phyloP scores from a whole-genome alignment of 768 basidiomycete genomes.

The Tulasnella sp. region DNA sequence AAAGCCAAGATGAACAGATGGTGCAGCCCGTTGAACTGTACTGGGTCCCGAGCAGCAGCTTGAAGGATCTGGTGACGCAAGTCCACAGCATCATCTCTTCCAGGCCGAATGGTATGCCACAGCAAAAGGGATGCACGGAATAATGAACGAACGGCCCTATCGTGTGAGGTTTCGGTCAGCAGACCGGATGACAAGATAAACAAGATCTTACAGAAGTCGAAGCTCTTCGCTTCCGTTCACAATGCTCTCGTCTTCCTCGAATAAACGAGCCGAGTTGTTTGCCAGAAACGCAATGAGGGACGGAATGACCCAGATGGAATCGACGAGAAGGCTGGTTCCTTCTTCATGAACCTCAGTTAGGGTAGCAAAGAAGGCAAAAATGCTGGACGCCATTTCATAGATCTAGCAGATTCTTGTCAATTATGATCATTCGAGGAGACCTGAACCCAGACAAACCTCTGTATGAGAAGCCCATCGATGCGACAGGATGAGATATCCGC shows the following conservation, averaged over 20 bases:
- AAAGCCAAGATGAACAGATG: constrained; percentile 75
- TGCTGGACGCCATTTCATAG: constrained; percentile 39
- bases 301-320: constrained; percentile 58
- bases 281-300: constrained; percentile 58
- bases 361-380: constrained; percentile 45
- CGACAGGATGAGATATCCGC: constrained; percentile 48
- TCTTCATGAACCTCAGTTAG: constrained; percentile 44
- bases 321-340: constrained; percentile 42
- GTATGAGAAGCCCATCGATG: constrained; percentile 1
- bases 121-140: constrained; percentile 57
- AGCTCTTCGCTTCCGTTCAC: constrained; percentile 41
- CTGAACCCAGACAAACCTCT: constrained; percentile 4
- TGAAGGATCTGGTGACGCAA: constrained; percentile 58
- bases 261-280: constrained; percentile 54
- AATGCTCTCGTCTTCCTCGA: constrained; percentile 58
- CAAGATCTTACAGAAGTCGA: constrained; percentile 40
- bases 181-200: constrained; percentile 17
- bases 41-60: constrained; percentile 42
- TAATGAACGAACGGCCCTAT: constrained; percentile 52
- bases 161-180: constrained; percentile 4
- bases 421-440: neutral
- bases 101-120: constrained; percentile 57
- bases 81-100: constrained; percentile 46
- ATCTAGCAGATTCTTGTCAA: neutral
- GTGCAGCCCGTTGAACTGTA: constrained; percentile 57